phyloP scores from a whole-genome alignment of 129 eudicot species.

The Dittrichia graveolens region DNA sequence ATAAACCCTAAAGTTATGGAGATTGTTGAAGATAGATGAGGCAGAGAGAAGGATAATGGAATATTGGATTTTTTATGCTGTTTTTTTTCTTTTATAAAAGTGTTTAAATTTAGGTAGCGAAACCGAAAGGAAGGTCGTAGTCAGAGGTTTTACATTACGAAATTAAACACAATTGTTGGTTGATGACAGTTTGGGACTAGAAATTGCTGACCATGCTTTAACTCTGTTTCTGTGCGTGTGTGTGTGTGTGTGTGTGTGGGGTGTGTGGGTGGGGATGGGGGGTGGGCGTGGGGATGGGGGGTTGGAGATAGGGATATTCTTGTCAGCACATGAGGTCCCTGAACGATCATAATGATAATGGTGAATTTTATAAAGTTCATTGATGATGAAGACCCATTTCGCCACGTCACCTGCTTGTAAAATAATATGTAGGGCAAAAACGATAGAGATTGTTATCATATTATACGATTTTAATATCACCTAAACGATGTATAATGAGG shows the following conservation, averaged over 20 bases:
- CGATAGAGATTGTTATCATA: not conserved
- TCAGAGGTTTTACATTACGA: slow-evolving; percentile 9
- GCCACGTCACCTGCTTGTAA: slow-evolving; percentile 22
- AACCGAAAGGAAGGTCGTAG: slow-evolving; percentile 20
- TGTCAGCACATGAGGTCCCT: slow-evolving; percentile 18
- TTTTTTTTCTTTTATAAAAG: not conserved
- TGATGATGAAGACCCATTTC: slow-evolving; percentile 30
- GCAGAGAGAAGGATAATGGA: slow-evolving; percentile 13
- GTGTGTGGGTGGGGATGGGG: not conserved
- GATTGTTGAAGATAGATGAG: slow-evolving; percentile 22
- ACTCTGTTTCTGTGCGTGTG: too few species aligned
- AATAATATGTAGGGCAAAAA: not conserved
- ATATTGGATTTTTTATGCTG: not conserved
- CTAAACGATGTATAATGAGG: too few species aligned
- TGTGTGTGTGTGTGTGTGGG: not conserved
- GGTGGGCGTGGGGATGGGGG: not conserved
- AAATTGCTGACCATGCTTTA: slow-evolving; percentile 1
- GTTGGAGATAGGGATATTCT: slow-evolving; percentile 23
- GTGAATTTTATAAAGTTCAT: slow-evolving; percentile 24
- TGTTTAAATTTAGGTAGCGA: slow-evolving; percentile 20
- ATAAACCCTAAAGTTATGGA: slow-evolving; percentile 23
- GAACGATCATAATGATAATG: slow-evolving; percentile 16
- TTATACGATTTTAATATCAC: too few species aligned
- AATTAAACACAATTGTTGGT: not conserved
- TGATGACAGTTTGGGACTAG: slow-evolving; percentile 9